phyloP scores from a whole-genome alignment of 148 eudicot species.

The Camellia japonica region DNA sequence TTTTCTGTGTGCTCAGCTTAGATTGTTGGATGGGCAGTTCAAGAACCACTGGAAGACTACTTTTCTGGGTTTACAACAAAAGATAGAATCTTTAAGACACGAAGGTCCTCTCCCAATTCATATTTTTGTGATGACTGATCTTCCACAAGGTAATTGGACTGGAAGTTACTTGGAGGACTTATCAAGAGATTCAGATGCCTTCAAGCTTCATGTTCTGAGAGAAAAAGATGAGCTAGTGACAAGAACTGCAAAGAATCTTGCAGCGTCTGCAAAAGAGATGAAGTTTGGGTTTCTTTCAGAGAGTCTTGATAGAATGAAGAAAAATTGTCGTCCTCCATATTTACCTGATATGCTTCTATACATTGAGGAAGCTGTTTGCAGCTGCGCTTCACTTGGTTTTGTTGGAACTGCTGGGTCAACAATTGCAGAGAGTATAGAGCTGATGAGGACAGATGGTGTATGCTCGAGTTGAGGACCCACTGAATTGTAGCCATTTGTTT shows the following conservation, averaged over 20 bases:
- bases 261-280: slow-evolving; percentile 22
- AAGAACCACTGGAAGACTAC: slow-evolving; percentile 52
- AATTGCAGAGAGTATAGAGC: slow-evolving; percentile 48
- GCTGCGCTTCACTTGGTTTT: slow-evolving; percentile 63
- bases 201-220: slow-evolving; percentile 40
- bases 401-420: slow-evolving; percentile 61
- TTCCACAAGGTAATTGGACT: slow-evolving; percentile 47
- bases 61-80: slow-evolving; percentile 37
- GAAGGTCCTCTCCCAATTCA: slow-evolving; percentile 42
- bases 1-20: slow-evolving; percentile 58
- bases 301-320: slow-evolving; percentile 13
- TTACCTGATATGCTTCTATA: slow-evolving; percentile 46
- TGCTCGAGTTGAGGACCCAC: slow-evolving; percentile 26
- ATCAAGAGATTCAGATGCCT: slow-evolving; percentile 30
- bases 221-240: slow-evolving; percentile 38
- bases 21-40: slow-evolving; percentile 63
- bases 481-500: slow-evolving; percentile 11
- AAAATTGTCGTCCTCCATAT: slow-evolving; percentile 21
- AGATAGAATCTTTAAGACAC: slow-evolving; percentile 36
- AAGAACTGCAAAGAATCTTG: slow-evolving; percentile 31
- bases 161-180: slow-evolving; percentile 48
- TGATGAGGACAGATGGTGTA: slow-evolving; percentile 39
- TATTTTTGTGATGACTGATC: slow-evolving; percentile 63
- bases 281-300: slow-evolving; percentile 17
- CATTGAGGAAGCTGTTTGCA: slow-evolving; percentile 48